These are phyloP conservation scores for Poa annua DNA, from an alignment of 176 grass and related monocot genomes.

Conservation along the genomic window DNA sequence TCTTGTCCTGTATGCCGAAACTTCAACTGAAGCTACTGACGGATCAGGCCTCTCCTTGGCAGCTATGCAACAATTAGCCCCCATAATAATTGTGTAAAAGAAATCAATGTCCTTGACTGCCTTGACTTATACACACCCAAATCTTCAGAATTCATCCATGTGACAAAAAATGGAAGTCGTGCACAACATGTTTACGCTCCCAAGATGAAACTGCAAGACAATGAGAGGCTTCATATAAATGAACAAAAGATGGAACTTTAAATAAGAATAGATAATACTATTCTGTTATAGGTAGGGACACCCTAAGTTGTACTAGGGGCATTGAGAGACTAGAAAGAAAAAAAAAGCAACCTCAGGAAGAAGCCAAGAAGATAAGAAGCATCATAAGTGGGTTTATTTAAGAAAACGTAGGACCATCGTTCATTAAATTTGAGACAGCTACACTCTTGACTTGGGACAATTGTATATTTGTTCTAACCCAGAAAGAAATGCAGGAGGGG, in stretches of 20 bases:
- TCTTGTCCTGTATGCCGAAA: slow-evolving; percentile 52
- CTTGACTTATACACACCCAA: slow-evolving; percentile 20
- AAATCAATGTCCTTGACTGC: slow-evolving; percentile 19
- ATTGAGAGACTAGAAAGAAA: neutral
- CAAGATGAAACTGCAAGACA: slow-evolving; percentile 36
- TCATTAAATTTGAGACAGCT: neutral
- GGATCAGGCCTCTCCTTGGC: slow-evolving; percentile 57
- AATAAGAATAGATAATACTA: neutral
- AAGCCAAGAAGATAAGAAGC: slow-evolving; percentile 25
- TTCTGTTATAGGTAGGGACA: slow-evolving; percentile 3
- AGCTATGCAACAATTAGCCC: slow-evolving; percentile 68
- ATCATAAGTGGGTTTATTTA: slow-evolving; percentile 23
- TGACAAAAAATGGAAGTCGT: slow-evolving; percentile 14
- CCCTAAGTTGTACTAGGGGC: slow-evolving; percentile 20
- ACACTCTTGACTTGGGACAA: neutral
- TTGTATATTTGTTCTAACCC: neutral
- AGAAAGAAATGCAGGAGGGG: slow-evolving; percentile 2
- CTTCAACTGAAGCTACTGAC: slow-evolving; percentile 43
- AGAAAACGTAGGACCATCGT: neutral
- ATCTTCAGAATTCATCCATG: slow-evolving; percentile 29
- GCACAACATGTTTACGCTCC: slow-evolving; percentile 14
- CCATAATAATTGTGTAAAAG: slow-evolving; percentile 47
- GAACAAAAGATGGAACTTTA: neutral
- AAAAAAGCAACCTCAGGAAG: slow-evolving; percentile 18
- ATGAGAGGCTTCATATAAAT: slow-evolving; percentile 16